Evolutionary conservation across 2,329 filamentous ascomycete species (phyloP).

Genomic region (Sporothrix brunneoviolacea): DNA sequence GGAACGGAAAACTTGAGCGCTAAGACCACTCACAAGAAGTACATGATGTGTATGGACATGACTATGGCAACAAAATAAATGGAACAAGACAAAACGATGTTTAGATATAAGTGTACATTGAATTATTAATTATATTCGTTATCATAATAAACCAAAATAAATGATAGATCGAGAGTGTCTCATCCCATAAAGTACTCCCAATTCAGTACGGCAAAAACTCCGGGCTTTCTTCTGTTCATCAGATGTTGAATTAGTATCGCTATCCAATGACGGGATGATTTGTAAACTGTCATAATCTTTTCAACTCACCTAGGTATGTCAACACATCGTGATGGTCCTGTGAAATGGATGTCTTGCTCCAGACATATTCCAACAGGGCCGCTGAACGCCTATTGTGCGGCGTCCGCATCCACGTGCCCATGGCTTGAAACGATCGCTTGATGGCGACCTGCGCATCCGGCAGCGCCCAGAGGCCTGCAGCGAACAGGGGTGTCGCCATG

Average conservation of each 20-base stretch:
- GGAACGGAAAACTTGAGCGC: too few relatives aligned
- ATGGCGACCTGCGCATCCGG: background rate
- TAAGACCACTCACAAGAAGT: too few relatives aligned
- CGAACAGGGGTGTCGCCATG: slow-evolving; percentile 13
- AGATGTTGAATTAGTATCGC: too few relatives aligned
- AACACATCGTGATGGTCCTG: slow-evolving; percentile 4
- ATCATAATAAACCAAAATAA: too few relatives aligned
- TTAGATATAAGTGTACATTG: background rate
- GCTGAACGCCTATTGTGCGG: slow-evolving; percentile 8
- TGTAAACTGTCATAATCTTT: too few relatives aligned
- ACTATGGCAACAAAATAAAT: background rate
- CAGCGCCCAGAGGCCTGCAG: slow-evolving; percentile 12
- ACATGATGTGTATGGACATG: background rate
- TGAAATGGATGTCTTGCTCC: slow-evolving; percentile 4
- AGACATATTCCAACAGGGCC: slow-evolving; percentile 8
- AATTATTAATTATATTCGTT: background rate
- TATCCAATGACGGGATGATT: too few relatives aligned
- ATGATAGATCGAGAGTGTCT: too few relatives aligned
- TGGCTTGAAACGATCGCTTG: slow-evolving; percentile 1
- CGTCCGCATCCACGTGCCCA: slow-evolving; percentile 13
- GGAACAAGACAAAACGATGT: too few relatives aligned
- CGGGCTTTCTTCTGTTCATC: slow-evolving; percentile 10
- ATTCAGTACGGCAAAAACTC: slow-evolving; percentile 14
- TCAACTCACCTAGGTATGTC: slow-evolving; percentile 11
- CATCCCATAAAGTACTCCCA: too few relatives aligned